These are phyloP conservation scores for Eimeria maxima DNA, from an alignment of 169 alveolate genomes.

Conservation along the genomic window DNA sequence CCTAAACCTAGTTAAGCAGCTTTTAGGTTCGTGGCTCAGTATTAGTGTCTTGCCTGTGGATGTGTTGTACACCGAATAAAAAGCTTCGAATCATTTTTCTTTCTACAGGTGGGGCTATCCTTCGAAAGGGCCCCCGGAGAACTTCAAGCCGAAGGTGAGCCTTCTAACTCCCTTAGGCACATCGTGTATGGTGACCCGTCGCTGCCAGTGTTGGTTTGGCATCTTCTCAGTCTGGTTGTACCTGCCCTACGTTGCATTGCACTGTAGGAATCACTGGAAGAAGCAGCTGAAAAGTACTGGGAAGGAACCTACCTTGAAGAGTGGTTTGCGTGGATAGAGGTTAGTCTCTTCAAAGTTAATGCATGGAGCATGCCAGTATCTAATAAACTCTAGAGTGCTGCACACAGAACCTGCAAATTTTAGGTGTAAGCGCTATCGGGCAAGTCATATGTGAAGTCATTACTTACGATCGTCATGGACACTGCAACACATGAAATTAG, in stretches of 20 bases:
- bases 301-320: conserved; percentile 76
- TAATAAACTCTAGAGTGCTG: too few relatives aligned
- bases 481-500: not conserved
- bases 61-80: too few relatives aligned
- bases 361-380: too few relatives aligned
- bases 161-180: not conserved
- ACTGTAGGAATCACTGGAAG: conserved; percentile 44
- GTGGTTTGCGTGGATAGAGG: conserved; percentile 77
- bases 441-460: not conserved
- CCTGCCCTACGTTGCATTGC: not conserved
- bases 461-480: not conserved
- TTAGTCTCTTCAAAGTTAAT: not conserved
- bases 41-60: not conserved
- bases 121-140: conserved; percentile 78
- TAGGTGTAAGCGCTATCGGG: not conserved
- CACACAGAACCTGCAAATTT: not conserved
- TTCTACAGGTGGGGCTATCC: conserved; percentile 78
- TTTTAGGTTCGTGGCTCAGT: not conserved
- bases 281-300: conserved; percentile 77
- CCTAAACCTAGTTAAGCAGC: not conserved
- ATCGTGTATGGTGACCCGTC: not conserved
- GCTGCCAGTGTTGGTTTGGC: not conserved
- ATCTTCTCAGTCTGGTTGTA: not conserved
- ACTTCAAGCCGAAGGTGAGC: conserved; percentile 7
- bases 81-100: not conserved